These are phyloP conservation scores for Xylariales sp. DNA, from an alignment of 2,329 filamentous ascomycete genomes.

Conservation along the genomic window DNA sequence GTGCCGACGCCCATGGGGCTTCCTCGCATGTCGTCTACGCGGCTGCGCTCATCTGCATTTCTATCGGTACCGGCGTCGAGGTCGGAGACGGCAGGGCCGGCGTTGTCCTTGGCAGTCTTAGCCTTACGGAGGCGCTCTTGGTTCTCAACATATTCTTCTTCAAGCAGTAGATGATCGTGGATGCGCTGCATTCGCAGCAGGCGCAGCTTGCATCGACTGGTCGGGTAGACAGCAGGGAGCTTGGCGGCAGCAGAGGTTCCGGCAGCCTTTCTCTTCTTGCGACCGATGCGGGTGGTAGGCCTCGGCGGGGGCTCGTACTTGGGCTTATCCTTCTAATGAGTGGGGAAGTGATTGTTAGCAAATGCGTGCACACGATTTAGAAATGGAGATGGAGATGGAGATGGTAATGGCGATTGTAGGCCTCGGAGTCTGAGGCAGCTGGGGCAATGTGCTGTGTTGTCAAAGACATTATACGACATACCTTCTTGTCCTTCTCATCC, in stretches of 20 bases:
- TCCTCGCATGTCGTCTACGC: constrained; percentile 97
- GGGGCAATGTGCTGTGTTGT: too few relatives aligned
- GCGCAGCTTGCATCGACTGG: constrained; percentile 93
- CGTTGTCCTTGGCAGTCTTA: constrained; percentile 72
- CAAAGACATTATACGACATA: constrained; percentile 38
- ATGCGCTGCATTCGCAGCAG: constrained; percentile 98
- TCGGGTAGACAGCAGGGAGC: constrained; percentile 89
- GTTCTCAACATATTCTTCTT: constrained; percentile 99
- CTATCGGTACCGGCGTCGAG: constrained; percentile 72
- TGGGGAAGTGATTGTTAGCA: constrained; percentile 1
- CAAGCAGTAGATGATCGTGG: constrained; percentile 92
- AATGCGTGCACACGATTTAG: too few relatives aligned
- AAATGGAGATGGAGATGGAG: too few relatives aligned
- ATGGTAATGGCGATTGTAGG: too few relatives aligned
- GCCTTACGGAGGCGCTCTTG: constrained; percentile 93
- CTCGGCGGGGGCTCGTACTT: constrained; percentile 99
- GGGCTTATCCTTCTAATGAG: constrained; percentile 92
- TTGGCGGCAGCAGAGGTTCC: constrained; percentile 94
- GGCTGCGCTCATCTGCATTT: constrained; percentile 88
- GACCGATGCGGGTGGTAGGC: constrained; percentile 92
- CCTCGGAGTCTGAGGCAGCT: too few relatives aligned
- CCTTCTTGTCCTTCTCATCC: constrained; percentile 93
- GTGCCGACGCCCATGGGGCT: constrained; percentile 98
- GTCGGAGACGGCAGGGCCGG: constrained; percentile 60
- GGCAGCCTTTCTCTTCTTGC: constrained; percentile 96